Evolutionary conservation across 2,329 filamentous ascomycete species (phyloP), one percentile per base, ranked within the genome.

Genomic region (Neocucurbitaria cava): DNA sequence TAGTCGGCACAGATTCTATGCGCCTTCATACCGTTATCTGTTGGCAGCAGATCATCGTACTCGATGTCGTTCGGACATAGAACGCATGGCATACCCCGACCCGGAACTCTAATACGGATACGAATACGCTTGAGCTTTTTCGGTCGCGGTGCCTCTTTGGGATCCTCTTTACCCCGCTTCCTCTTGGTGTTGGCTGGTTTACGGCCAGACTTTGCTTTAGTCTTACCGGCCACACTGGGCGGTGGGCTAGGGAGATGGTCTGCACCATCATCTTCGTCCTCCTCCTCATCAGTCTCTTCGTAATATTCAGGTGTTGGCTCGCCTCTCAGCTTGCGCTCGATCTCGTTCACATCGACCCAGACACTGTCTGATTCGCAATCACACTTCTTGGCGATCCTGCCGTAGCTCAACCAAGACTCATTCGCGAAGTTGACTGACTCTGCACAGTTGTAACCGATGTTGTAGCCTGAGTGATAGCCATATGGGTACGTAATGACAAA

Each of bases 401-500:
- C 95, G 81, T 95, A 97, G 46, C 96, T 89, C 41, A 99, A 79
- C 95, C 95, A 99, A 26, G 91, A 89, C 64, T 97, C 93, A 8
- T 96, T 88, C 5, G 94, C 95, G 75, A 99, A 99, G 73, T 99
- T 99, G 78, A 99, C 95, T 7, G 95, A 96, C 74, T 99, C 95
- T 24, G 95, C 95, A 76, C 95, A 99, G 74, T 99, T 99, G 80
- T 99, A 99, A 15, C 96, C 95, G 33, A 99, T 81, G 67, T 99
- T 99, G 76, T 96, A 99, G 4, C 95, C 95, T 5, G 95, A 99
- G 72, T 99, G 95, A 73, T 99, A 99, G 20, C 95, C 95, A 69
- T 98, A 99, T 0, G 95, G 95, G 72, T 96, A 99, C 0, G 95
- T 99, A 61, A 99, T 96, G 58, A 99, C 92, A 62, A 99, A 99